Evolutionary conservation across 495 filamentous ascomycete species (phyloP), one percentile per base, ranked within the genome.

Genomic region (Lepidopterella palustris): DNA sequence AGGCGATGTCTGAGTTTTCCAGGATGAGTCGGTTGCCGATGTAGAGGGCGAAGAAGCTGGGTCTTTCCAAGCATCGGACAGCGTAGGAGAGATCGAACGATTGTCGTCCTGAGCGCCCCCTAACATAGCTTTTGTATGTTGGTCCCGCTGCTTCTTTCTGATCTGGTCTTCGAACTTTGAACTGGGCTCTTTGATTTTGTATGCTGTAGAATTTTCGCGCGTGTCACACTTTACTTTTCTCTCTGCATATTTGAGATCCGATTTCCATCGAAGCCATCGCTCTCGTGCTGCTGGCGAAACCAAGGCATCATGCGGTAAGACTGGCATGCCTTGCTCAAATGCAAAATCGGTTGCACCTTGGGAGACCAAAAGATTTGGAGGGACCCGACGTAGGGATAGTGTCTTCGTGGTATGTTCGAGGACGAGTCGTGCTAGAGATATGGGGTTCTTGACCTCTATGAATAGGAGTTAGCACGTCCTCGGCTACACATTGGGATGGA

Each of bases 391-490:
- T 53, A 96, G 80, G 5, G 89, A 88, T 21, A 97, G 75, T 3
- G 84, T 81, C 57, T 80, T 78, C 45, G 79, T 84, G 26, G 89
- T 86, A 40, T 82, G 76, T 23, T 96, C 87, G 11, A 95, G 84
- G 45, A 98, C 82, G 15, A 85, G 72, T 42, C 92, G 88, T 53
- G 93, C 93, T 8, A 96, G 74, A 24, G 84, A 84, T 26, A 97
- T 92, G 2, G 93, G 93, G 70, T 98, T 97, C 68, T 87, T 89
- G 65, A 98, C 82, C 65, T 89, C 93, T 97, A 40, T 9, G n/a
- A 28, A 5, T 35, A 5, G 10, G 20, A 2, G 51, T 64, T 57
- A 65, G 55, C n/a, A 18, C 2, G 27, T 29, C 18, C 4, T 11
- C 5, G 26, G 11, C 3, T 9, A 5, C 9, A 18, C 5, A 1